These are phyloP conservation scores for Pyrenochaeta sp. DNA, from an alignment of 2,329 filamentous ascomycete species.

Conservation along the genomic window DNA sequence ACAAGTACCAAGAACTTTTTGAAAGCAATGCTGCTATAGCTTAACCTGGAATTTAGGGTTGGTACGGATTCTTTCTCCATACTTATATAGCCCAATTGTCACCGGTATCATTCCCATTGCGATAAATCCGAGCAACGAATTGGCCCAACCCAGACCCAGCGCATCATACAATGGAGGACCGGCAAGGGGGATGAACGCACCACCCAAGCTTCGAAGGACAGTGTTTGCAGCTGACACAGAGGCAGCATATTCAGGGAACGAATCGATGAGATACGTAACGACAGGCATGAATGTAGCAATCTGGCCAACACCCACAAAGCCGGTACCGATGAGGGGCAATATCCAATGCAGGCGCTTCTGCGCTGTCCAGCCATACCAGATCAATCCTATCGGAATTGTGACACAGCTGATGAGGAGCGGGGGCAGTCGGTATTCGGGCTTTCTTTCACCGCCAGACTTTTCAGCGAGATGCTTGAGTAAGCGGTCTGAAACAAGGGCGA, in stretches of 20 bases:
- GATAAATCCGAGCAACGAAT: conserved; percentile 71
- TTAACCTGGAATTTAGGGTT: no score
- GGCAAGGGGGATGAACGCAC: conserved; percentile 30
- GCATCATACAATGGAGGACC: conserved; percentile 23
- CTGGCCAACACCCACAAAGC: conserved; percentile 15
- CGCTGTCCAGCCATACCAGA: conserved; percentile 63
- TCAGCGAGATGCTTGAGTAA: neutral
- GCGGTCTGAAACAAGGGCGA: neutral
- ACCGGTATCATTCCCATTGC: conserved; percentile 72
- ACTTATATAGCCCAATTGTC: conserved; percentile 56
- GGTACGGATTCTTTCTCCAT: no score
- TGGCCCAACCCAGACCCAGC: conserved; percentile 38
- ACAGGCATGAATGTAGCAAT: conserved; percentile 30
- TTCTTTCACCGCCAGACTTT: conserved; percentile 8
- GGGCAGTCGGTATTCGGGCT: conserved; percentile 30
- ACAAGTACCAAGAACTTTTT: no score
- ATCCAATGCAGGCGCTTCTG: conserved; percentile 62
- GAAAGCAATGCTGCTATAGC: no score
- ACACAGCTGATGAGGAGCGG: neutral
- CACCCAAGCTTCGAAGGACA: conserved; percentile 23
- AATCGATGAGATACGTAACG: conserved; percentile 46
- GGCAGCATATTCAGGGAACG: conserved; percentile 40
- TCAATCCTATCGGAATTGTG: no score
- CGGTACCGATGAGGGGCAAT: conserved; percentile 49
- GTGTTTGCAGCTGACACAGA: conserved; percentile 45